These are phyloP conservation scores for Neonectria neomacrospora DNA, from an alignment of 2,329 filamentous ascomycete genomes.

Conservation along the genomic window DNA sequence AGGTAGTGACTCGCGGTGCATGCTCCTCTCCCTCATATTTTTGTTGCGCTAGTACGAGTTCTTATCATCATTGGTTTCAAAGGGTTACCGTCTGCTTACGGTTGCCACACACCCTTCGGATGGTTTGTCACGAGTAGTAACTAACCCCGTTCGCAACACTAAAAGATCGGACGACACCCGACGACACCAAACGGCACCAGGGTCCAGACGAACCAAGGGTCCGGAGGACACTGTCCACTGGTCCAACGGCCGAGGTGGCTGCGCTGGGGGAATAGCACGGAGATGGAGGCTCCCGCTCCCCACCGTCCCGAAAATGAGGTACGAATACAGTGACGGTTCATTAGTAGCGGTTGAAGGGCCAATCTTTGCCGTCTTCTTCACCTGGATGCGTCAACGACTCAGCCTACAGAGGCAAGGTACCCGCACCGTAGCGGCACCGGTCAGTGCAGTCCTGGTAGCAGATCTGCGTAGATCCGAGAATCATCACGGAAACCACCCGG, in stretches of 20 bases:
- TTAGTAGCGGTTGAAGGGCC: neutral
- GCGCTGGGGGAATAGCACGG: neutral
- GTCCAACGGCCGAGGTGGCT: neutral
- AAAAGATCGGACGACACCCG: neutral
- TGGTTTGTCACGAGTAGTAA: neutral
- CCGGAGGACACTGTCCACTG: neutral
- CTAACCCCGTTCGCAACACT: neutral
- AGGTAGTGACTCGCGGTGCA: neutral
- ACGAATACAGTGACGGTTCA: neutral
- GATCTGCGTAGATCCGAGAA: neutral
- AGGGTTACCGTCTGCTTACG: neutral
- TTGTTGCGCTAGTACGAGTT: neutral
- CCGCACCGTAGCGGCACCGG: constrained; percentile 7
- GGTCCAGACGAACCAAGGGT: neutral
- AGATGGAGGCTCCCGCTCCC: neutral
- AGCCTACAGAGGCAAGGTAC: constrained; percentile 6
- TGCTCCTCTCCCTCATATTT: neutral
- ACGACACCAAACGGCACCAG: neutral
- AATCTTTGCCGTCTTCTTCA: neutral
- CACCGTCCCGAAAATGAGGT: neutral
- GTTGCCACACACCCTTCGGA: neutral
- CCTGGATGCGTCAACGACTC: neutral
- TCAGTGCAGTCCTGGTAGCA: neutral
- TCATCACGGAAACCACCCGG: neutral
- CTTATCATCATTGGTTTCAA: neutral